Base-by-base conservation (phyloP, 2,329 filamentous ascomycete genomes). In the Coniochaeta ligniaria region DNA sequence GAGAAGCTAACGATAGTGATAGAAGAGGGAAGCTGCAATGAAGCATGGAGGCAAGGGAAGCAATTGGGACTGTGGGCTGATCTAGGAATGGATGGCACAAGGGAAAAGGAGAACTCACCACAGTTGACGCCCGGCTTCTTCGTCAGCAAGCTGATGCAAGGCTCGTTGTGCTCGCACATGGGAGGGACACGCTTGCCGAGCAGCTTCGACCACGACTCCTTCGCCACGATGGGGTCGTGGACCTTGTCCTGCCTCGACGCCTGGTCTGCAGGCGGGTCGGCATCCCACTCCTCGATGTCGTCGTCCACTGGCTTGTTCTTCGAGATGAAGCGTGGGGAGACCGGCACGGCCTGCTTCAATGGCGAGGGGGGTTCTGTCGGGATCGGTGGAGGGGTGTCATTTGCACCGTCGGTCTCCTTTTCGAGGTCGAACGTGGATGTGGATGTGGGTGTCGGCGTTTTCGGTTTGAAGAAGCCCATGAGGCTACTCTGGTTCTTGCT, bases 121-220 rank as follows among this genome's bases (percentile, higher is more conserved):
- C 71, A 88, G 69, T 98, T 99, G 64, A 91, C 77, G 1, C 95
- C 95, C 0, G 91, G 81, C 71, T 98, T 98, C 77, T 94, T 97
- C 1, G 93, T 96, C 20, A 87, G 83, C 58, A 94, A 77, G 65
- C 82, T 91, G 64, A 92, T 90, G 73, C 95, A 98, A 2, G 91
- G 89, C 67, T 98, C 93, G 59, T 86, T 80, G 70, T 99, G 95
- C 56, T 97, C 92, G 71, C 95, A 99, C 61, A 83, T 83, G 1
- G 95, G 95, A 1, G 85, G 80, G 1, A 84, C 76, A 60, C 89
- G 87, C 72, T 89, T 92, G 17, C 87, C 84, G 63, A 98, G 87
- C 16, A 98, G 80, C 70, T 89, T 92, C 5, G 86, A 87, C 95
- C 95, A 98, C 24, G 88, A 89, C 69, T 95, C 89, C 71, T 91